Evolutionary conservation across 1,284 basidiomycete genomes (phyloP), one percentile per base, ranked within the genome.

Genomic region (Austropuccinia psidii): DNA sequence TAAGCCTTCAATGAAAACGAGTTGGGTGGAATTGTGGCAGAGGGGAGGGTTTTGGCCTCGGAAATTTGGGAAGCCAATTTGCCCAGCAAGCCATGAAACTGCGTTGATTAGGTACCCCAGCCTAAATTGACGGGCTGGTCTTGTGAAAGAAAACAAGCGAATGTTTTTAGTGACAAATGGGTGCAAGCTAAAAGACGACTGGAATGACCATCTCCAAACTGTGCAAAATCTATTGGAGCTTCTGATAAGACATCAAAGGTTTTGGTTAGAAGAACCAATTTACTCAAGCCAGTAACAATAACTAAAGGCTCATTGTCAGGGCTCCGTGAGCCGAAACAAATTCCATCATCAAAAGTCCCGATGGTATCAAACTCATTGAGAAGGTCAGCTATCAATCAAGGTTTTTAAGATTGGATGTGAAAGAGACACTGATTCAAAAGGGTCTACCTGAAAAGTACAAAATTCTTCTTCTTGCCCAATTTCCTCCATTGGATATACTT

Each of bases 41-140:
- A n/a, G n/a, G n/a, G n/a, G n/a, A n/a, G n/a, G n/a, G n/a, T n/a
- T n/a, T n/a, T n/a, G n/a, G 49, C n/a, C 35, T 37, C 24, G 76
- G 3, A 79, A 77, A 15, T 78, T 29, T 81, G 78, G 0, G 91
- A 91, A 4, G 90, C 90, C 9, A 86, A 84, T 81, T 98, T 98
- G 33, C 96, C 96, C 4, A 93, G 84, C 0, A 92, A 94, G 15
- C 96, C 96, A 78, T 98, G 94, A 80, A 99, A 99, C 80, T 99
- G 96, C 0, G 96, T 98, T 78, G 90, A 86, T 79, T 95, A 96
- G 4, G 91, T 91, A 35, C 96, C 96, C 96, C 96, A 99, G 9
- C 96, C 70, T 8, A 73, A 27, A 37, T 41, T 47, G 24, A 73
- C 61, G 8, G 61, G 70, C 37, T 73, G 33, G 57, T 73, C 70